A percentile compares a stretch with the other conserved stretches of the same genome.
Conservation (phyloP, 2,329 filamentous ascomycete genomes). For the Colletotrichum sp. region DNA sequence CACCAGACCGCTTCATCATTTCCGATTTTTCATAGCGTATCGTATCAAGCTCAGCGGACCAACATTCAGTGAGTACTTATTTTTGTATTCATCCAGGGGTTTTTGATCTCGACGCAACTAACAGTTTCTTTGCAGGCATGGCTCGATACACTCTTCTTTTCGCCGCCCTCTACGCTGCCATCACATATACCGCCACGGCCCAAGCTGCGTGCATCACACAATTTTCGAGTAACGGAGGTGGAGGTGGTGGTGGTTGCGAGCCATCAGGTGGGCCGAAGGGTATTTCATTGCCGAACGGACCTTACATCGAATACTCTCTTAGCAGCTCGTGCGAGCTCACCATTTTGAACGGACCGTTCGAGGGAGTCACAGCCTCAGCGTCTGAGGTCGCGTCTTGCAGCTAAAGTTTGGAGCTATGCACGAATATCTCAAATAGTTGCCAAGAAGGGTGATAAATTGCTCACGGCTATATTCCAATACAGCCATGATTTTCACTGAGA, state of each 20-base stretch:
- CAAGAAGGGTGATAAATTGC: no score
- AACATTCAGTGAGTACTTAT: no score
- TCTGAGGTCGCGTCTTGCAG: neutral
- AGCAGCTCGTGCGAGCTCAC: neutral
- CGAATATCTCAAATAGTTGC: neutral
- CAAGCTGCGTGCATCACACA: neutral
- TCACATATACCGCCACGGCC: neutral
- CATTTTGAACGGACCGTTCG: neutral
- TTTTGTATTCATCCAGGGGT: no score
- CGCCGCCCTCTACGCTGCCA: neutral
- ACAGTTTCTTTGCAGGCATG: neutral
- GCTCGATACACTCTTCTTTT: neutral
- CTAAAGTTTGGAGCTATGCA: accelerated
- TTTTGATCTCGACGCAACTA: neutral
- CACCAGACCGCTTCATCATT: no score
- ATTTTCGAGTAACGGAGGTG: neutral
- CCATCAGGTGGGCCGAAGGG: neutral
- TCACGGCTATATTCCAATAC: no score
- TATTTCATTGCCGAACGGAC: neutral
- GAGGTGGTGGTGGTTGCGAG: neutral
- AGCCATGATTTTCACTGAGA: no score
- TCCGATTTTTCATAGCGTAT: no score
- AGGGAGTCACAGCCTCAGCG: neutral
- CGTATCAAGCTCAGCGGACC: no score
- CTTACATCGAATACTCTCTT: neutral